These are phyloP conservation scores for Ogataea henricii DNA, from an alignment of 805 yeast species.

Conservation along the genomic window DNA sequence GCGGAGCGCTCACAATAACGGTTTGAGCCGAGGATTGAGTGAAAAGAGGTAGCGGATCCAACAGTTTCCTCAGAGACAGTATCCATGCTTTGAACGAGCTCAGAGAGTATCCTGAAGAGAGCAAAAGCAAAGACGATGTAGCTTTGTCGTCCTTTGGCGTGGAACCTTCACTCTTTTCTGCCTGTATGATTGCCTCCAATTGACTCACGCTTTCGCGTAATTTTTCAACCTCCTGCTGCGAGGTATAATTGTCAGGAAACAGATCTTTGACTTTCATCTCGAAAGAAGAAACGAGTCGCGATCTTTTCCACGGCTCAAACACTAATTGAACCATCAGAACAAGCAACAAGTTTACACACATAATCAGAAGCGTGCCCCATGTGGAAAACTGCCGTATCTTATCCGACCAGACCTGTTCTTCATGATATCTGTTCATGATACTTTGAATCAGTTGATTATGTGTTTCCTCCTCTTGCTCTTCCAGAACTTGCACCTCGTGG, in stretches of 20 bases:
- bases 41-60: background rate
- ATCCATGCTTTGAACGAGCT: constrained; percentile 4
- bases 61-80: background rate
- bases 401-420: constrained; percentile 98
- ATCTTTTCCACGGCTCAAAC: constrained; percentile 93
- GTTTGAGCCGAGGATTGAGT: background rate
- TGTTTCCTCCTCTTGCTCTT: constrained; percentile 63
- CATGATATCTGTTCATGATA: constrained; percentile 87
- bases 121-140: background rate
- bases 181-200: constrained; percentile 8
- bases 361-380: constrained; percentile 91
- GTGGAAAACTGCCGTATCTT: constrained; percentile 92
- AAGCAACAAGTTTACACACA: constrained; percentile 81
- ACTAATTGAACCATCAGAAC: constrained; percentile 82
- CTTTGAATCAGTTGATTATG: constrained; percentile 71
- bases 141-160: background rate
- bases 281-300: constrained; percentile 76
- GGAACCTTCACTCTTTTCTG: background rate
- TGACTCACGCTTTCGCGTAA: constrained; percentile 21
- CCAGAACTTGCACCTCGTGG: constrained; percentile 51
- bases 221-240: constrained; percentile 18
- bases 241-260: constrained; percentile 38
- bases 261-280: constrained; percentile 72
- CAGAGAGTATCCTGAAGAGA: background rate
- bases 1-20: background rate